phyloP scores from a whole-genome alignment of 768 basidiomycete species.

The Macrolepiota fuliginosa region DNA sequence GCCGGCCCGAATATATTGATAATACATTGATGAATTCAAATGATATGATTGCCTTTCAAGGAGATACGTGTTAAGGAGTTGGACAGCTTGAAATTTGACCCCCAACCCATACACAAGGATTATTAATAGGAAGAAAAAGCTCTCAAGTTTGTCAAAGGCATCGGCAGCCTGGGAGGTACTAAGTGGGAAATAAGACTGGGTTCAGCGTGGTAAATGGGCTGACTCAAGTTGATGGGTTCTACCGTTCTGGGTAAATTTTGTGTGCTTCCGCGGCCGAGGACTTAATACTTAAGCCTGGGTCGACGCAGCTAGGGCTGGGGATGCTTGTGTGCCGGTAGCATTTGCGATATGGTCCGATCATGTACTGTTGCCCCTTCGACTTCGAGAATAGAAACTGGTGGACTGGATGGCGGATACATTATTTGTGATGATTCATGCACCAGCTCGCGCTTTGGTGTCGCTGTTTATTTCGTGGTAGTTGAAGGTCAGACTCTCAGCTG shows the following conservation, averaged over 20 bases:
- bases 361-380: background rate
- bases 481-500: no score
- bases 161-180: background rate
- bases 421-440: no score
- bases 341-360: background rate
- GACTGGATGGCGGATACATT: background rate
- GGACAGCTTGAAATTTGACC: background rate
- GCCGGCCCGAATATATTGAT: background rate
- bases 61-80: background rate
- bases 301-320: background rate
- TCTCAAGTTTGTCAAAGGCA: background rate
- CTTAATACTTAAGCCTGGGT: background rate
- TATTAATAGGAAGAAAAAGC: background rate
- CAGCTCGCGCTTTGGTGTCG: no score
- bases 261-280: slow-evolving; percentile 9
- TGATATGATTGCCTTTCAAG: background rate
- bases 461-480: no score
- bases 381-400: background rate
- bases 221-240: background rate
- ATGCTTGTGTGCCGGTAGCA: background rate
- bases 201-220: background rate
- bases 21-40: background rate
- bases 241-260: background rate
- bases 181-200: background rate
- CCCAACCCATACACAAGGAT: background rate